These are phyloP conservation scores for Boletellus ananas DNA, from an alignment of 768 basidiomycete species.

Conservation along the genomic window DNA sequence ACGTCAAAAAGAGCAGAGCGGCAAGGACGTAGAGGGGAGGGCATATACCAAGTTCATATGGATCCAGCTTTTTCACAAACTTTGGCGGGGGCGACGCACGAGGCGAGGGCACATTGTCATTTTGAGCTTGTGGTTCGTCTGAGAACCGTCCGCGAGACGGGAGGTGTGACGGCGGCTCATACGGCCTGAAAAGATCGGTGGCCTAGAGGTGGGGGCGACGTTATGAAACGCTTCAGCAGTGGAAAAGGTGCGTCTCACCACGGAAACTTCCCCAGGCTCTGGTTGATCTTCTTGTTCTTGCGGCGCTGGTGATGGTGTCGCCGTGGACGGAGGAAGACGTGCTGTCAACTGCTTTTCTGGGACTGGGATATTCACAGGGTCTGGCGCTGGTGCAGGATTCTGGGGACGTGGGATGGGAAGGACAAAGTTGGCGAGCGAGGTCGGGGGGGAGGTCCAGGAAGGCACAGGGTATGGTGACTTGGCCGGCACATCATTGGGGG, in stretches of 20 bases:
- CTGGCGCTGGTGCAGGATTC: neutral
- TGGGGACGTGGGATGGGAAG: conserved; percentile 19
- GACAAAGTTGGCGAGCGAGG: conserved; percentile 20
- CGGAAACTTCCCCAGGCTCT: neutral
- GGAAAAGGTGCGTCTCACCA: conserved; percentile 6
- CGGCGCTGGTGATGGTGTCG: neutral
- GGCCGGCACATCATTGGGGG: conserved; percentile 10
- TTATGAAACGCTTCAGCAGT: no score
- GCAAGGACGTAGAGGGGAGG: neutral
- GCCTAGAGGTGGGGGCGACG: no score
- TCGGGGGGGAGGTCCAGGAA: conserved; percentile 19
- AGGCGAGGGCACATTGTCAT: neutral
- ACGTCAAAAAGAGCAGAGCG: neutral
- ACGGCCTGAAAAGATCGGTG: no score
- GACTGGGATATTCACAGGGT: neutral
- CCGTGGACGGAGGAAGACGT: neutral
- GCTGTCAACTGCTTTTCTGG: neutral
- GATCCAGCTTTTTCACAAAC: conserved; percentile 27
- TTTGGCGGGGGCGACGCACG: conserved; percentile 6
- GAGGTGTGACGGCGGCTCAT: no score
- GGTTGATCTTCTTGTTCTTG: neutral
- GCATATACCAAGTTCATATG: conserved; percentile 25
- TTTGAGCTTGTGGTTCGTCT: neutral
- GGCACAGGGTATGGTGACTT: conserved; percentile 28
- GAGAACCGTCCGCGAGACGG: no score